These are phyloP conservation scores for Triticum dicoccoides DNA, from an alignment of 176 grass and related monocot genomes.

Conservation along the genomic window DNA sequence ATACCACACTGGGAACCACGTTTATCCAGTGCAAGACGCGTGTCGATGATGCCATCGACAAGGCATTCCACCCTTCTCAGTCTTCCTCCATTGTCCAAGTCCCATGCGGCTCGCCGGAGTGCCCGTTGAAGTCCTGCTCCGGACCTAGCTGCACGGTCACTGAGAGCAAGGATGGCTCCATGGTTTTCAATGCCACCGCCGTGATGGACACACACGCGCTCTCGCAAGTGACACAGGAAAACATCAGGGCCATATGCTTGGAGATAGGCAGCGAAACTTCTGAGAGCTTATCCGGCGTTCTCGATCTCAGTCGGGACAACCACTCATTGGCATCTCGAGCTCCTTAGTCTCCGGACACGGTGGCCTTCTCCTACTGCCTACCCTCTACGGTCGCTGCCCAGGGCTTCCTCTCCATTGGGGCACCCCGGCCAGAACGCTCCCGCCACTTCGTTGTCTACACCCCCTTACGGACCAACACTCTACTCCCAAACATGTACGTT, in stretches of 20 bases:
- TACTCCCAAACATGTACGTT: neutral
- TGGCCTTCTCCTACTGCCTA: slow-evolving; percentile 64
- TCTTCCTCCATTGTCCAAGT: neutral
- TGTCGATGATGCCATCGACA: neutral
- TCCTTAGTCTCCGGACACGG: neutral
- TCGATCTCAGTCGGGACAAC: slow-evolving; percentile 48
- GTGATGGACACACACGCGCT: neutral
- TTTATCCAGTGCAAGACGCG: neutral
- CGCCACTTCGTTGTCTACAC: neutral
- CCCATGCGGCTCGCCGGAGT: neutral
- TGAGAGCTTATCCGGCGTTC: neutral
- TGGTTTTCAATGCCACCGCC: neutral
- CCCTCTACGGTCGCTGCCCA: slow-evolving; percentile 19
- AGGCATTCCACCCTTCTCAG: neutral
- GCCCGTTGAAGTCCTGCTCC: neutral
- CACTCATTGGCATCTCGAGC: slow-evolving; percentile 39
- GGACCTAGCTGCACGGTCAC: neutral
- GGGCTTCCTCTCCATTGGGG: slow-evolving; percentile 49
- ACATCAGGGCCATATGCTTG: neutral
- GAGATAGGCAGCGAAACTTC: neutral
- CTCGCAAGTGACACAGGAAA: neutral
- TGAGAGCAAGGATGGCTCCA: neutral
- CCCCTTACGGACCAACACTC: neutral
- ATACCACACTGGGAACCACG: neutral
- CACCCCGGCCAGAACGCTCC: neutral